Base-by-base conservation (phyloP, 116 monocot genomes). In the Iris pallida region DNA sequence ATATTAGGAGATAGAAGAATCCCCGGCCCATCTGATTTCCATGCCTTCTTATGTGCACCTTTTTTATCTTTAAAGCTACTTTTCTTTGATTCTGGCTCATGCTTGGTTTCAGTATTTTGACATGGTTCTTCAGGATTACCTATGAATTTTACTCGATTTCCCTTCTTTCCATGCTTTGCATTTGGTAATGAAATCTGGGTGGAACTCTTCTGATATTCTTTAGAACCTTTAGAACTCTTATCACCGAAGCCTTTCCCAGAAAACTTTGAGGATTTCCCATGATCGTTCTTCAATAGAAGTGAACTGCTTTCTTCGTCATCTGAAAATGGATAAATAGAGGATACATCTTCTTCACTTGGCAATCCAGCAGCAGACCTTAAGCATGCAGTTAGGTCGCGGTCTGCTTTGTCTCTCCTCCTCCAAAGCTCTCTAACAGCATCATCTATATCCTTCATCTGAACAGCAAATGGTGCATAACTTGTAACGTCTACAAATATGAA, bases 341-440 rank as follows among this genome's bases (percentile, higher is more conserved):
- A 76, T 56, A 74, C 43, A 19, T 85, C 80, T 59, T 86, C 87
- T 58, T 90, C 73, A 67, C 73, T 71, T 63, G 92, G 97, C 73
- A 92, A 79, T 54, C 92, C 97, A 61, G 90, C 86, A 74, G 78
- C 85, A 75, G 78, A 85, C 69, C 90, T 82, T 76, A 97, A 74
- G 65, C 78, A 90, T 57, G 70, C 53, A 63, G 92, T 90, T 42
- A 85, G 68, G 75, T 87, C 83, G 20, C 54, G 60, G 47, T 97
- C 97, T 61, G 68, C 71, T 79, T 75, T 76, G 80, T 97, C 92
- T 81, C 81, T 84, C 58, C 97, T 87, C 72, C 69, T 92, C 97
- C 97, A 97, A 59, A 97, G 92, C 63, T 97, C 97, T 78, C 87
- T 73, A 65, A 92, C 79, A 55, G 97, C 97, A 87, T 97, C 97